Base-by-base conservation (phyloP, 495 filamentous ascomycete species). In the Amorphotheca resinae region DNA sequence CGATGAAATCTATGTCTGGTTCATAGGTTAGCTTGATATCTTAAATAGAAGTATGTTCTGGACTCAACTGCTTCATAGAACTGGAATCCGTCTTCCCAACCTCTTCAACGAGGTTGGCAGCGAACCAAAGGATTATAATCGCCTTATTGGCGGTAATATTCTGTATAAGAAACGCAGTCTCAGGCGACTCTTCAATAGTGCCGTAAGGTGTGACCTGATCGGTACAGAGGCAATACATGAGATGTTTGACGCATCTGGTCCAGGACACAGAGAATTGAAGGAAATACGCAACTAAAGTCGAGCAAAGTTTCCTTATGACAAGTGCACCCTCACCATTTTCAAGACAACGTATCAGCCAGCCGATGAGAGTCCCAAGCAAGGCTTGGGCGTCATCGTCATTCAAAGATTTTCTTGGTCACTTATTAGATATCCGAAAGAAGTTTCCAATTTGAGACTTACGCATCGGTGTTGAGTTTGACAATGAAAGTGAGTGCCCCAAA, bases 401-500 rank as follows among this genome's bases (percentile, higher is more conserved):
- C 41, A 93, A 59, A 2, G 74, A 69, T 44, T 71, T 64, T 62
- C 77, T 83, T 42, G 44, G 51, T 34, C 20, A 26, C 26, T 45
- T 32, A 44, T 22, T 31, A 46, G 11, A 8, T 8, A 14, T 17
- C 22, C 11, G 33, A 21, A 21, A 25, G 9, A 16, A 5, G 31
- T 5, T n/a, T n/a, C 6, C 39, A 2, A 21, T n/a, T 31, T 1
- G 37, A 22, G 8, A 51, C 62, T 38, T 64, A 84, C 84, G 74
- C 83, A 56, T 89, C 82, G 25, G 74, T 72, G 50, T 95, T 95
- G 38, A 95, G 68, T 63, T 95, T 95, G 36, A 95, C 79, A 12
- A 80, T 91, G 53, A 94, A 85, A 0, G 88, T 95, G 46, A 93
- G 68, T 22, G 89, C 91, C n/a, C 83, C 91, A 58, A 87, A 95